Percentiles rank a stretch among this genome's conserved stretches.
Conservation (phyloP, 306 rosid genomes). For the Comarum palustre region DNA sequence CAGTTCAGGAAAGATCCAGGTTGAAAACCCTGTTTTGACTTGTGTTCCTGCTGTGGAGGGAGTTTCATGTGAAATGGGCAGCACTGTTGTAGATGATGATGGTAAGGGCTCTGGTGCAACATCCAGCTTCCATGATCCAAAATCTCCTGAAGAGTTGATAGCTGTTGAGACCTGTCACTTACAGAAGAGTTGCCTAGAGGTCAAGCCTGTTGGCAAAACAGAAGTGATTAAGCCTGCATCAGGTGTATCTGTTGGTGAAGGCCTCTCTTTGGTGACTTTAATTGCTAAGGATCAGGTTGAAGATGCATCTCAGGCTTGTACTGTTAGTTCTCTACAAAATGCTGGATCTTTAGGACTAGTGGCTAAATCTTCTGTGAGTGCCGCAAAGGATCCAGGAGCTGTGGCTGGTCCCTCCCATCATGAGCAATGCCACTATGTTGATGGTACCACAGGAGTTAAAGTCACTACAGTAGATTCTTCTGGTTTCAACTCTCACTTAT, state of each 20-base stretch:
- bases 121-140: constrained; percentile 21
- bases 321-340: constrained; percentile 4
- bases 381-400: background rate
- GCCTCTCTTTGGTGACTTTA: constrained; percentile 5
- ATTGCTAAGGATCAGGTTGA: constrained; percentile 16
- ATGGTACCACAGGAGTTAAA: constrained; percentile 11
- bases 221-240: constrained; percentile 8
- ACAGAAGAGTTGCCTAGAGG: constrained; percentile 1
- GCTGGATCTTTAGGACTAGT: constrained; percentile 9
- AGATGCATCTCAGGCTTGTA: constrained; percentile 8
- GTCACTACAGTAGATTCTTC: constrained; percentile 20
- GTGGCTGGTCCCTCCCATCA: constrained; percentile 13
- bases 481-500: background rate
- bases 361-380: background rate
- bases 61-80: constrained; percentile 21
- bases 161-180: constrained; percentile 4
- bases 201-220: constrained; percentile 13
- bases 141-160: constrained; percentile 19
- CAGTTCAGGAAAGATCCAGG: background rate
- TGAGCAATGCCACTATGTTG: constrained; percentile 9
- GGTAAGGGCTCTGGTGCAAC: constrained; percentile 18
- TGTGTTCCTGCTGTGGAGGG: constrained; percentile 18
- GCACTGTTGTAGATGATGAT: constrained; percentile 17
- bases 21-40: constrained; percentile 7
- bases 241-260: constrained; percentile 17